Base-by-base conservation (phyloP, 1,284 basidiomycete species). In the Cystobasidium sp. region DNA sequence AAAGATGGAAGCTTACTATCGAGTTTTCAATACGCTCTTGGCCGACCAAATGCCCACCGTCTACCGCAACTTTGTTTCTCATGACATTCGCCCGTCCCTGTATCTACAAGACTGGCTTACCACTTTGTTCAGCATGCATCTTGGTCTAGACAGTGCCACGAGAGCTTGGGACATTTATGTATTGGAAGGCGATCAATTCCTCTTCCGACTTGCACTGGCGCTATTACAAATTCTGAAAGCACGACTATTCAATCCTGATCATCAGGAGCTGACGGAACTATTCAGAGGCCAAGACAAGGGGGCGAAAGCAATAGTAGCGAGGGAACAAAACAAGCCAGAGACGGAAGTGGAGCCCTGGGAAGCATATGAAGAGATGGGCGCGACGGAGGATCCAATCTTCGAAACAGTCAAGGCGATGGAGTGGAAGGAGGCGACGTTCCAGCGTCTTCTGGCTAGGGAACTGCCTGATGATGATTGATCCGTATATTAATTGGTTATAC, bases 1-100 rank as follows among this genome's bases (percentile, higher is more conserved):
- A 1, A 69, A 78, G 78, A 64, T 74, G 7, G 78, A 80, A 22
- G 83, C 83, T 0, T 84, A 81, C 77, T 84, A 84, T 75, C 80
- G 94, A 78, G 94, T 96, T 79, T 95, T 96, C 79, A 94, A 96
- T 79, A 95, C 93, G 0, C 83, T 96, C 12, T 85, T 96, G 37
- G 93, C 93, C 31, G 94, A 97, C 81, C 88, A 90, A 55, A 95
- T 97, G 90, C 96, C 96, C 0, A 96, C 85, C 88, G 92, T 95
- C 62, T 96, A 93, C 82, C 94, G 94, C 83, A 96, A 96, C 84
- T 95, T 95, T 84, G 94, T 95, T 81, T 91, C 94, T 80, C 90
- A 93, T 81, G 90, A 92, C 76, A 88, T 94, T 78, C 89, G 91
- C 0, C 92, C 92, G 1, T 84, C 88, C 0, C 85, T 88, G 18